phyloP scores from a whole-genome alignment of 805 yeast genomes.

The Priceomyces haplophilus region DNA sequence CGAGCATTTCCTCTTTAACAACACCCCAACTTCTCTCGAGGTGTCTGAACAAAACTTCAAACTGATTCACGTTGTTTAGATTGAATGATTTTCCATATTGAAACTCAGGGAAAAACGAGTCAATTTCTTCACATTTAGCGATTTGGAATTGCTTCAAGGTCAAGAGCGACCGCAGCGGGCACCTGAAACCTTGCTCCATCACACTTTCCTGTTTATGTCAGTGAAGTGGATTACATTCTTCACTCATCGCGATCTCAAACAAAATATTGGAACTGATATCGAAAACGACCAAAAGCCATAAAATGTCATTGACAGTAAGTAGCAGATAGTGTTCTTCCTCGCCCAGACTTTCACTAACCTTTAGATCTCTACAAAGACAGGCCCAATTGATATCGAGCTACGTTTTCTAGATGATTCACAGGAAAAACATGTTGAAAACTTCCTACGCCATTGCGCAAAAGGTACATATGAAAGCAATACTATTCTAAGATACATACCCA shows the following conservation, averaged over 20 bases:
- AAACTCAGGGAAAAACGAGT: slow-evolving; percentile 9
- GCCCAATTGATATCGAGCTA: slow-evolving; percentile 16
- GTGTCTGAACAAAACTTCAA: slow-evolving; percentile 27
- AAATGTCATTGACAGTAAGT: slow-evolving; percentile 9
- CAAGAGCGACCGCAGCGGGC: slow-evolving; percentile 3
- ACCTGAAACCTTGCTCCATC: neutral
- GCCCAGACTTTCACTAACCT: too few species aligned
- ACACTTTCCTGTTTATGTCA: neutral
- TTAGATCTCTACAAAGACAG: slow-evolving; percentile 17
- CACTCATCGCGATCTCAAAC: neutral
- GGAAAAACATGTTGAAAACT: slow-evolving; percentile 16
- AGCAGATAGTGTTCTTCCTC: neutral
- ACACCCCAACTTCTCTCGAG: slow-evolving; percentile 18
- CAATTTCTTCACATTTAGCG: slow-evolving; percentile 13
- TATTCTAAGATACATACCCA: slow-evolving; percentile 17
- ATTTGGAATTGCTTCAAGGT: slow-evolving; percentile 10
- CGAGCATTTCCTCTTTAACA: slow-evolving; percentile 1
- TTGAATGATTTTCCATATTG: slow-evolving; percentile 13
- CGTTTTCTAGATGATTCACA: slow-evolving; percentile 6
- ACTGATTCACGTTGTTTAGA: slow-evolving; percentile 24
- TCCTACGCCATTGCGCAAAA: slow-evolving; percentile 21
- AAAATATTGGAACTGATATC: neutral
- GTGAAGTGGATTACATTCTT: neutral
- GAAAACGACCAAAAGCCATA: neutral
- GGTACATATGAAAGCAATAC: slow-evolving; percentile 15